Percentiles rank a stretch among this genome's conserved stretches.
Evolutionary conservation across 768 basidiomycete genomes (phyloP).

Genomic region (Cyclocybe aegerita): DNA sequence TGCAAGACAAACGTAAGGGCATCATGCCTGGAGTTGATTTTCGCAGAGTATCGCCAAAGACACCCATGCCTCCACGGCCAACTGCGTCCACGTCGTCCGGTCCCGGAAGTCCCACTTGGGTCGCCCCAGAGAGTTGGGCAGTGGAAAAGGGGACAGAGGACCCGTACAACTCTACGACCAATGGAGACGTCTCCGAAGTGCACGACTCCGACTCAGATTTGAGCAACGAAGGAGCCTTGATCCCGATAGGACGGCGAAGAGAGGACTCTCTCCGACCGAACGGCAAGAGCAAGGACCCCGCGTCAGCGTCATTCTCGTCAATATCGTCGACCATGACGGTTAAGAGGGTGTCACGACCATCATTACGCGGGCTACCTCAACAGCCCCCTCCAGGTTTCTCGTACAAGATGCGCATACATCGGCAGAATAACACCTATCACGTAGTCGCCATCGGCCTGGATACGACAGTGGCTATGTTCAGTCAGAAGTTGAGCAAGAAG

Average conservation of each 20-base stretch:
- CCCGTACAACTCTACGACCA: constrained; percentile 4
- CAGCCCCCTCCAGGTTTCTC: constrained; percentile 5
- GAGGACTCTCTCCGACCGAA: neutral
- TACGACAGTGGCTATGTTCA: constrained; percentile 70
- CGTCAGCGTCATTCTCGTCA: constrained; percentile 7
- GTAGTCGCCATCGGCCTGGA: constrained; percentile 61
- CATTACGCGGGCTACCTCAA: constrained; percentile 4
- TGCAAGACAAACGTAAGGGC: constrained; percentile 24
- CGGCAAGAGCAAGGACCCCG: neutral
- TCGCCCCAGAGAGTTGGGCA: constrained; percentile 76
- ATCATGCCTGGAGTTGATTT: constrained; percentile 20
- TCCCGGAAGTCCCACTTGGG: constrained; percentile 48
- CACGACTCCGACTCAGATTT: constrained; percentile 7
- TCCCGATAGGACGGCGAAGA: neutral
- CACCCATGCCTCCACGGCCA: constrained; percentile 21
- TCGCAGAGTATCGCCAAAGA: constrained; percentile 56
- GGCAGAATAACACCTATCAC: constrained; percentile 70
- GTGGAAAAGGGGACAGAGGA: constrained; percentile 41
- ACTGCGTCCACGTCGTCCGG: constrained; percentile 9
- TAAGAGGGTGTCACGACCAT: constrained; percentile 7
- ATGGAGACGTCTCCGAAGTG: constrained; percentile 6
- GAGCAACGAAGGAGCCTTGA: neutral
- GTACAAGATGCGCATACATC: constrained; percentile 76
- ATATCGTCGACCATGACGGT: constrained; percentile 5
- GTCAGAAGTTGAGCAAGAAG: constrained; percentile 58